Evolutionary conservation across 345 rosid species (phyloP).

Genomic region (Ailanthus altissimus): DNA sequence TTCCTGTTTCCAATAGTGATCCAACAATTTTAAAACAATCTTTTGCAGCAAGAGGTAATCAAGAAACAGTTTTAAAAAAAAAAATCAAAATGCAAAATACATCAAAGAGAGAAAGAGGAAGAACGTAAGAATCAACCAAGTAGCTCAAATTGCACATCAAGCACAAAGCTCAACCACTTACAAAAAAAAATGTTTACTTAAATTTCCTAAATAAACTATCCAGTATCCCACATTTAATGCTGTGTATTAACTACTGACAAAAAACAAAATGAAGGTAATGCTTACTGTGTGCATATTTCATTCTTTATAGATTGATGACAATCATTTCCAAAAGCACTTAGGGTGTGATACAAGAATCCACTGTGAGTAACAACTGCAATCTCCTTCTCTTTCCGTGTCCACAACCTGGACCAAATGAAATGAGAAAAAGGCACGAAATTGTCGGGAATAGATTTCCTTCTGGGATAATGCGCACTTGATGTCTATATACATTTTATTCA

Average conservation of each 20-base stretch:
- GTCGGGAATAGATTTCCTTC: neutral
- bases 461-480: too few species aligned
- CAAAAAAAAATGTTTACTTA: neutral
- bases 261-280: conserved; percentile 6
- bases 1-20: neutral
- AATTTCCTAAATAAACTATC: neutral
- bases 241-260: neutral
- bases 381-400: conserved; percentile 71
- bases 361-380: conserved; percentile 82
- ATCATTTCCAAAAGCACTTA: conserved; percentile 58
- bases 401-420: conserved; percentile 51
- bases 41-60: neutral
- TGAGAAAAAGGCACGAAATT: neutral
- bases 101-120: too few species aligned
- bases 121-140: neutral
- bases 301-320: conserved; percentile 48
- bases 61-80: neutral
- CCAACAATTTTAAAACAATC: neutral
- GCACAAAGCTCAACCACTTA: neutral
- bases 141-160: neutral
- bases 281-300: conserved; percentile 66
- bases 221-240: neutral
- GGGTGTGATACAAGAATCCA: conserved; percentile 54
- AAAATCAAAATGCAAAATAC: neutral
- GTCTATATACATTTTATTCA: neutral